These are phyloP conservation scores for Cryptococcus deneoformans DNA, from an alignment of 1,284 basidiomycete species.

Conservation along the genomic window DNA sequence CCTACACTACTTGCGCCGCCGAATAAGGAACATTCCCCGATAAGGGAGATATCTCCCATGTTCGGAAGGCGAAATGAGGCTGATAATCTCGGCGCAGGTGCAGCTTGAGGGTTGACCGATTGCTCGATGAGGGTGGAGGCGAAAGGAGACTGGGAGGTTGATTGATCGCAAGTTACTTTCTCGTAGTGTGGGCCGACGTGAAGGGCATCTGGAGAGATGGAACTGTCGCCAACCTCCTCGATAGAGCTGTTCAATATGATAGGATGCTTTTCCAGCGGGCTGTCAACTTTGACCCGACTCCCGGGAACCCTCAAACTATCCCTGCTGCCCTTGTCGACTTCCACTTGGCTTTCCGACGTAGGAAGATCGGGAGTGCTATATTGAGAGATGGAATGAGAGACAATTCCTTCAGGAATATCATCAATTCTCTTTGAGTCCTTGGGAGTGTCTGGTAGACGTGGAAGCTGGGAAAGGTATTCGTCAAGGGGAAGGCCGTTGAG, in stretches of 20 bases:
- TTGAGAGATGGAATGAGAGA: background rate
- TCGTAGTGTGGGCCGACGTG: background rate
- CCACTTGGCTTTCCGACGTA: background rate
- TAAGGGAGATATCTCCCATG: conserved; percentile 8
- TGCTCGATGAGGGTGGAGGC: background rate
- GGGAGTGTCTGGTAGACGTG: conserved; percentile 24
- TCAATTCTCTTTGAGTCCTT: conserved; percentile 5
- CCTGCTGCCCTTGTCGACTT: background rate
- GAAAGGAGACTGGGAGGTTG: background rate
- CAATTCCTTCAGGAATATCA: conserved; percentile 5
- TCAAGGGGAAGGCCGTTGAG: conserved; percentile 13
- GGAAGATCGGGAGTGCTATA: background rate
- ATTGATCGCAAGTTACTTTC: background rate
- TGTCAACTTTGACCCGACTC: background rate
- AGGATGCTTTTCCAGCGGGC: background rate
- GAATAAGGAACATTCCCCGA: conserved; percentile 13
- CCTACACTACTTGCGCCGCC: conserved; percentile 9
- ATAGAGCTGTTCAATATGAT: background rate
- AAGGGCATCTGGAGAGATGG: background rate
- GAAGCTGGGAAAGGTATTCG: conserved; percentile 17
- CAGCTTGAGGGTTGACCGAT: background rate
- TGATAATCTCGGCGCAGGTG: conserved; percentile 8
- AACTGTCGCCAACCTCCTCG: background rate
- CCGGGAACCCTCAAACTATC: background rate
- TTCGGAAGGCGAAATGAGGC: conserved; percentile 12